phyloP scores from a whole-genome alignment of 345 rosid genomes.

The Melaleuca alternifolia region DNA sequence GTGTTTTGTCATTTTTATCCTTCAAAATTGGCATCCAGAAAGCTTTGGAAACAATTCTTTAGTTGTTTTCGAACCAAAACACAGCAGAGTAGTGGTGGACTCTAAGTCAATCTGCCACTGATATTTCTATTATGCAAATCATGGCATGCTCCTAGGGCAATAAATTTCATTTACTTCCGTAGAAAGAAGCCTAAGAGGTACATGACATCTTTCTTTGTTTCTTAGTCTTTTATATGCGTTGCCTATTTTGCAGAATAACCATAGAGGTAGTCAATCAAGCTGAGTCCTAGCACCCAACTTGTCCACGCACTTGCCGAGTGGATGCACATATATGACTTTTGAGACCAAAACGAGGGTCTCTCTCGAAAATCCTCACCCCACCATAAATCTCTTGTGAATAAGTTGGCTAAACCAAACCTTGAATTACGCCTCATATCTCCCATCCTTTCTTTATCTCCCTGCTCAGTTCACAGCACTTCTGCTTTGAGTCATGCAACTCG shows the following conservation, averaged over 20 bases:
- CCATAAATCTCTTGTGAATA: neutral
- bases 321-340: neutral
- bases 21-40: neutral
- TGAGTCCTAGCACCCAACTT: neutral
- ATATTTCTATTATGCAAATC: neutral
- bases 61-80: neutral
- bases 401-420: neutral
- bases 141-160: neutral
- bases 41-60: neutral
- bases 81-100: neutral
- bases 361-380: neutral
- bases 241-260: neutral
- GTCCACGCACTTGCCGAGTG: neutral
- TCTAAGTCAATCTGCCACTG: neutral
- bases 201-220: too few relatives aligned
- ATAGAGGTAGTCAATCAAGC: neutral
- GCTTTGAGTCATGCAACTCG: neutral
- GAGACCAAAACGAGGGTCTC: neutral
- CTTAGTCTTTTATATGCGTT: neutral
- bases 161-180: neutral
- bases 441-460: neutral
- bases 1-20: neutral
- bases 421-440: neutral
- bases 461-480: rapidly evolving
- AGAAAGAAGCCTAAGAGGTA: too few relatives aligned